phyloP scores from a whole-genome alignment of 2,329 filamentous ascomycete species.

The Fusarium sp. region DNA sequence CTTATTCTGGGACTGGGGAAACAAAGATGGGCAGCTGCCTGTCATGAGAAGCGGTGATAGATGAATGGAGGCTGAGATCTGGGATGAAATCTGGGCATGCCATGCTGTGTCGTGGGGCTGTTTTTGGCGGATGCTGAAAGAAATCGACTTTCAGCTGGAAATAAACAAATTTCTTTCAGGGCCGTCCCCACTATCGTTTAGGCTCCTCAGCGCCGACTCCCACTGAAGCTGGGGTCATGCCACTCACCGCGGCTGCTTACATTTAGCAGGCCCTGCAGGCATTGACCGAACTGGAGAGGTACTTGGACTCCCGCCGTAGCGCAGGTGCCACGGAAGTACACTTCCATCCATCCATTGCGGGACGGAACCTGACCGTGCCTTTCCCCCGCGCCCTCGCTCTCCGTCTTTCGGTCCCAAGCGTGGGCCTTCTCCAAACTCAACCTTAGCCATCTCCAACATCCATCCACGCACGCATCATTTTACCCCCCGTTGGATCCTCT shows the following conservation, averaged over 20 bases:
- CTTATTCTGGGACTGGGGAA: constrained; percentile 1
- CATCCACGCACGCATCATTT: constrained; percentile 19
- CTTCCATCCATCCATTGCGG: neutral
- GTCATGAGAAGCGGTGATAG: neutral
- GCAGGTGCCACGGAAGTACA: constrained; percentile 11
- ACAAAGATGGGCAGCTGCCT: neutral
- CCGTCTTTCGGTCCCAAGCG: neutral
- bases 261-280: neutral
- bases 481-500: neutral
- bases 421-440: constrained; percentile 30
- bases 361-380: constrained; percentile 27
- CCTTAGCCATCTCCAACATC: constrained; percentile 26
- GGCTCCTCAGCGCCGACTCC: neutral
- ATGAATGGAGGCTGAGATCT: neutral
- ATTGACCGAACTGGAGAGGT: neutral
- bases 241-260: neutral
- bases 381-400: neutral
- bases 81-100: neutral
- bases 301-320: neutral
- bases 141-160: neutral
- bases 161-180: neutral
- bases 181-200: neutral
- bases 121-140: neutral
- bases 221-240: constrained; percentile 1
- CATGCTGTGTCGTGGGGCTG: neutral